Conservation (phyloP, 257 asterid genomes). For the Solanum corneliomulleri region DNA sequence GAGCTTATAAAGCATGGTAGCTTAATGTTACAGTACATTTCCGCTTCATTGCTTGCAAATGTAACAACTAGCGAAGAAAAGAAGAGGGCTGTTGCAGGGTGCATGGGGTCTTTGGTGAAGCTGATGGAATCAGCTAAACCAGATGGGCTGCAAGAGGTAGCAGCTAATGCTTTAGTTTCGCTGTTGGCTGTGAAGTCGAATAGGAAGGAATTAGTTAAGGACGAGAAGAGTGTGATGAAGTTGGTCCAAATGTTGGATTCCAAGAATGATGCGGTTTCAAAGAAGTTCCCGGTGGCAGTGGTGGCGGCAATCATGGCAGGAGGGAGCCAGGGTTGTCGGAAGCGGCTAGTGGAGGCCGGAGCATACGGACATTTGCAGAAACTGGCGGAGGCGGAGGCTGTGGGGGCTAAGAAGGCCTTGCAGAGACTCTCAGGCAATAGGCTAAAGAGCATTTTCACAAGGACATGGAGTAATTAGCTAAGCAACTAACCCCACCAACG, state of each 20-base stretch:
- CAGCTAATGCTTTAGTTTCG: slow-evolving; percentile 72
- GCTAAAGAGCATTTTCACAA: slow-evolving; percentile 54
- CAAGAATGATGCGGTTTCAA: slow-evolving; percentile 42
- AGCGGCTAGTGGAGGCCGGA: slow-evolving; percentile 61
- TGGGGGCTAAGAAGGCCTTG: slow-evolving; percentile 77
- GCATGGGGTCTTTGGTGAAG: slow-evolving; percentile 72
- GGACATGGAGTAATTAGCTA: slow-evolving; percentile 54
- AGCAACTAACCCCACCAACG: slow-evolving; percentile 12
- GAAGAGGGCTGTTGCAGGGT: slow-evolving; percentile 57
- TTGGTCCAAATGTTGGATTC: slow-evolving; percentile 75
- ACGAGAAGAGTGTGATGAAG: slow-evolving; percentile 72
- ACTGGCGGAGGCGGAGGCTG: slow-evolving; percentile 51
- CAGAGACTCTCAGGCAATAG: slow-evolving; percentile 83
- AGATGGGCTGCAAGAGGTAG: slow-evolving; percentile 85
- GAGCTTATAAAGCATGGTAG: slow-evolving; percentile 70
- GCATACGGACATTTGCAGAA: slow-evolving; percentile 60
- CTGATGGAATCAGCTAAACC: slow-evolving; percentile 86
- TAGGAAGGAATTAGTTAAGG: slow-evolving; percentile 68
- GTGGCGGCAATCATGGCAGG: slow-evolving; percentile 68
- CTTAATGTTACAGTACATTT: slow-evolving; percentile 60
- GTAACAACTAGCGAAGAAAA: slow-evolving; percentile 55
- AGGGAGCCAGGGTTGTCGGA: slow-evolving; percentile 86
- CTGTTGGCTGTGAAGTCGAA: slow-evolving; percentile 52
- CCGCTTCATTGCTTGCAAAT: slow-evolving; percentile 71
- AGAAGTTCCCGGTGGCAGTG: slow-evolving; percentile 78